Evolutionary conservation across 2,329 filamentous ascomycete species (phyloP), one percentile per base, ranked within the genome.

Genomic region (Stylonectria norvegica): DNA sequence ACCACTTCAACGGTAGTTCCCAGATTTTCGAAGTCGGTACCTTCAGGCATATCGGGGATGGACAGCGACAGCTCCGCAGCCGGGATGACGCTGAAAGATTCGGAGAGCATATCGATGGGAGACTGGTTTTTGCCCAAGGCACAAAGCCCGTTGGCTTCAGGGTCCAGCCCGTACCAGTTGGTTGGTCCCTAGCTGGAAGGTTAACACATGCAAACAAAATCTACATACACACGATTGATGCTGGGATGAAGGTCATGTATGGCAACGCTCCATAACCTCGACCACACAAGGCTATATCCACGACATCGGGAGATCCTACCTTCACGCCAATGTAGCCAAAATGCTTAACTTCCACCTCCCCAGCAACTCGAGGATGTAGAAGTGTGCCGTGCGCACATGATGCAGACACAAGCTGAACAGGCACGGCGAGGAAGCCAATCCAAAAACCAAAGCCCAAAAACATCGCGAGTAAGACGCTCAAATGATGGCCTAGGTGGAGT

Each of bases 1-100:
- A 61, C 43, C 31, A 76, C 69, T 53, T 77, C 69, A 25, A 78
- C 64, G 0, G 73, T 78, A 19, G 67, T 70, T 27, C 74, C 74
- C 4, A 75, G 61, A 55, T 78, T 77, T 52, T 74, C 67, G 29
- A 78, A 69, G 18, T 66, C 65, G 31, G 68, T 64, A 4, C 61
- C 68, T 32, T 54, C 45, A 16, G 52, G 53, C 12, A 57, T 46
- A 48, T 52, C 60, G 16, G 67, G 61, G 30, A 78, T 61, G 29
- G 61, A 45, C 48, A 64, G 48, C 0, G 44, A 35, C 12, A 73
- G 54, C 11, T 52, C 50, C 1, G 52, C 48, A 38, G 68, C 65
- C 47, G 52, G 38, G 5, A 57, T 40, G 2, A 46, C 34, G 4
- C 34, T 48, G 61, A 54, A 68, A 50, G 50, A 36, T 0, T 50